Percentiles rank a stretch among this genome's conserved stretches.
These are phyloP conservation scores for Debaryomyces maramus DNA, from an alignment of 805 yeast species.

Conservation along the genomic window DNA sequence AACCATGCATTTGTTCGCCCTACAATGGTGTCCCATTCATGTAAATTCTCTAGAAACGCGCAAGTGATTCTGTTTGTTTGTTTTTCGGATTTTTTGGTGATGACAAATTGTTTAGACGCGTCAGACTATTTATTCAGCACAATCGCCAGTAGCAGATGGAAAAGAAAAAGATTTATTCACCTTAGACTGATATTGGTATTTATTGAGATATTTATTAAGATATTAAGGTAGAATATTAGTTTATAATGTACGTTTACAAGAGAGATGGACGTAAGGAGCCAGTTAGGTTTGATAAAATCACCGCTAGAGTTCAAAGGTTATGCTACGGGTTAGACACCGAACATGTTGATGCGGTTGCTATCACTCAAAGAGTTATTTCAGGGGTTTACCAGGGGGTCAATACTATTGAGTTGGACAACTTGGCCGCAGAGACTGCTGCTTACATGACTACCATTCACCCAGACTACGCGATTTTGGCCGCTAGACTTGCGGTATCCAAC, in stretches of 20 bases:
- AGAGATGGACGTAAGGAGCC: slow-evolving; percentile 95
- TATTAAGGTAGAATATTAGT: not conserved
- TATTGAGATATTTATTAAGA: too few relatives aligned
- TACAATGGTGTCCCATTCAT: not conserved
- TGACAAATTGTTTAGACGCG: slow-evolving; percentile 6
- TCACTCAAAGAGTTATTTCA: slow-evolving; percentile 91
- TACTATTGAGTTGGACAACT: slow-evolving; percentile 68
- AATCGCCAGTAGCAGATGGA: not conserved
- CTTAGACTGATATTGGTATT: not conserved
- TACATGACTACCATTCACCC: slow-evolving; percentile 97
- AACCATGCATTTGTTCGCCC: not conserved
- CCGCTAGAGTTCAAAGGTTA: slow-evolving; percentile 85
- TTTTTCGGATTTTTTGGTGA: slow-evolving; percentile 2
- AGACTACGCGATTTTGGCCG: slow-evolving; percentile 94
- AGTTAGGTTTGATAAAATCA: slow-evolving; percentile 93
- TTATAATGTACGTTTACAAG: slow-evolving; percentile 76
- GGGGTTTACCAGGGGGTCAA: slow-evolving; percentile 98
- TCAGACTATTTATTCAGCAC: slow-evolving; percentile 1
- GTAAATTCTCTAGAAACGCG: not conserved
- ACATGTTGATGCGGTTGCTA: slow-evolving; percentile 93
- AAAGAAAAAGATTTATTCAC: not conserved
- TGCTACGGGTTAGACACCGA: slow-evolving; percentile 91
- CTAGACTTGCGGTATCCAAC: slow-evolving; percentile 92
- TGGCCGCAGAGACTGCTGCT: slow-evolving; percentile 96
- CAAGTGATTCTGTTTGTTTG: not conserved